Base-by-base conservation (phyloP, 306 rosid species). In the Quercus variabilis region DNA sequence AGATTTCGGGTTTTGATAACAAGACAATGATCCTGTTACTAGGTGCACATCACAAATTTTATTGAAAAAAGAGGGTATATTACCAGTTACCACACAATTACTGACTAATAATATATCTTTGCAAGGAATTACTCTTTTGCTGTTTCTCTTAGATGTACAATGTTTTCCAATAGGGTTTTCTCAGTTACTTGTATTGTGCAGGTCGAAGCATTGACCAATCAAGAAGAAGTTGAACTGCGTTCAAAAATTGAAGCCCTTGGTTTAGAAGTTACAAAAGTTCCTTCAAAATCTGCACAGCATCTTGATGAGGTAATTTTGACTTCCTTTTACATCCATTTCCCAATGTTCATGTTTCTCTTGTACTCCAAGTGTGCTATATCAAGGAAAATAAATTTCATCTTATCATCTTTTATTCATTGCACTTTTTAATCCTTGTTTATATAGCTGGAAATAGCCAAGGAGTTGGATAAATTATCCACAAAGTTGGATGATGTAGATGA, bases 241-340 rank as follows among this genome's bases (percentile, higher is more conserved):
- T 88, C 97, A 31, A 92, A 94, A 83, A 94, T 94, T 63, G 97
- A 94, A 87, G 97, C 97, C 78, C 92, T 94, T 52, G 97, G 97
- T 69, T 83, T 92, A 77, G 97, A 94, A 87, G 94, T 94, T 64
- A 87, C 95, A 54, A 94, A 94, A 85, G 91, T 94, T 83, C 99
- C 99, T 18, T 81, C 92, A 59, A 86, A 85, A 77, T 89, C 95
- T 5, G 79, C 85, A 1, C 87, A 81, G 76, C 86, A 78, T 72
- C 93, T 94, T 56, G 88, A 91, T 20, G 97, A 94, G 91, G 97
- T 92, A 52, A 72, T 78, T 74, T 80, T 78, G 30, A 38, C 77
- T 69, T 43, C 69, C 59, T 65, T 43, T 58, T 74, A 25, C 69
- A 31, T 49, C 38, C 63, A 59, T 76, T 76, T 76, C 71, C 79